phyloP scores from a whole-genome alignment of 768 basidiomycete species.

The Imleria badia region DNA sequence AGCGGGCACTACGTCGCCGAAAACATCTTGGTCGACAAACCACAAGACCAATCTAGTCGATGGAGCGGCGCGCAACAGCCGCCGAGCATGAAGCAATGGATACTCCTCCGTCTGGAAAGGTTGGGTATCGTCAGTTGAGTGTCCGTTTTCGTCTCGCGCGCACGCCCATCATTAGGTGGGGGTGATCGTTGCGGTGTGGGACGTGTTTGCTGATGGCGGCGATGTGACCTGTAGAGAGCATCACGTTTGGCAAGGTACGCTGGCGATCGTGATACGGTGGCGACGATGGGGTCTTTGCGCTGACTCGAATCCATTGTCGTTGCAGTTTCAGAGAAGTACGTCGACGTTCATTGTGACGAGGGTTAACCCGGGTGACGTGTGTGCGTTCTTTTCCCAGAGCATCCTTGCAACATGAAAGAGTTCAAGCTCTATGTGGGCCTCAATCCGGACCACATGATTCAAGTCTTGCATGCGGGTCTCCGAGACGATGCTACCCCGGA shows the following conservation, averaged over 20 bases:
- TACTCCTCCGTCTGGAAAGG: constrained; percentile 61
- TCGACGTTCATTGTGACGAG: background rate
- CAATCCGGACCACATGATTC: constrained; percentile 62
- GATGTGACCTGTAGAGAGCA: constrained; percentile 45
- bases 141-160: background rate
- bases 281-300: background rate
- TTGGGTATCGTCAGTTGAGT: constrained; percentile 66
- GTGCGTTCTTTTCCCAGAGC: constrained; percentile 48
- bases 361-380: background rate
- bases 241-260: constrained; percentile 80
- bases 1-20: constrained; percentile 68
- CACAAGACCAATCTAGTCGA: constrained; percentile 63
- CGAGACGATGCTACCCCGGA: constrained; percentile 67
- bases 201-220: constrained; percentile 4
- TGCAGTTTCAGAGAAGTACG: constrained; percentile 31
- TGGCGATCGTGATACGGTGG: background rate
- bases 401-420: constrained; percentile 85
- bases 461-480: constrained; percentile 61
- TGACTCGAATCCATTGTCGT: background rate
- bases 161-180: background rate
- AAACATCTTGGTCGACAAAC: constrained; percentile 65
- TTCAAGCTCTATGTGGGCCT: constrained; percentile 71
- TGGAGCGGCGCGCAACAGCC: constrained; percentile 73
- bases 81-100: constrained; percentile 63
- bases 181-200: background rate